These are phyloP conservation scores for Russula abietina DNA, from an alignment of 768 basidiomycete species.

Conservation along the genomic window DNA sequence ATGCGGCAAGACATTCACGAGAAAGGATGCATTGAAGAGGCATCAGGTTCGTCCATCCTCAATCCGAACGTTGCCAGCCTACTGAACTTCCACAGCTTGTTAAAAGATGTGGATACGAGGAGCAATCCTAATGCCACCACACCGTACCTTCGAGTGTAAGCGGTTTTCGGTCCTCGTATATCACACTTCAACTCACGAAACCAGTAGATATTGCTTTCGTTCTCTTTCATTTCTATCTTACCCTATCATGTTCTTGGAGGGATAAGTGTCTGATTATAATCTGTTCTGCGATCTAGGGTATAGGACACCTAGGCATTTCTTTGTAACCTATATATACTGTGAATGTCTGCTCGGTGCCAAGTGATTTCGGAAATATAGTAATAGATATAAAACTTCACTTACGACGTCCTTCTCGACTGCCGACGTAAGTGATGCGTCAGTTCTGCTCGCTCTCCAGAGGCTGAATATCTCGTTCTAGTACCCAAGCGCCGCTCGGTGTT, in stretches of 20 bases:
- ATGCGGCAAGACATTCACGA: slow-evolving; percentile 82
- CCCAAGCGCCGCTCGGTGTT: slow-evolving; percentile 77
- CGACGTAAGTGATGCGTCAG: not conserved
- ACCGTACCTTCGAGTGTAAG: slow-evolving; percentile 12
- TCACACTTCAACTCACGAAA: slow-evolving; percentile 9
- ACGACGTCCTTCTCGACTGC: not conserved
- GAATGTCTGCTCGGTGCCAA: slow-evolving; percentile 5
- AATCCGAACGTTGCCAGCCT: not conserved
- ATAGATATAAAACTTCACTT: slow-evolving; percentile 11
- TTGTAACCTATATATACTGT: slow-evolving; percentile 24
- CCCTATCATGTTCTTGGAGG: not conserved
- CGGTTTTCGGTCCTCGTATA: not conserved
- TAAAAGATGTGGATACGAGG: slow-evolving; percentile 70
- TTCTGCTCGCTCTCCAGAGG: not conserved
- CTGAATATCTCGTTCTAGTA: slow-evolving; percentile 58
- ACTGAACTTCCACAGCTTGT: slow-evolving; percentile 46
- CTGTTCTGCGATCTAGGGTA: slow-evolving; percentile 9
- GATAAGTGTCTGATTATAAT: slow-evolving; percentile 22
- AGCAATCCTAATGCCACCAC: slow-evolving; percentile 34
- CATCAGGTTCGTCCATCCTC: slow-evolving; percentile 54
- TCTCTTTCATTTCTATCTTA: slow-evolving; percentile 3
- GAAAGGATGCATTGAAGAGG: slow-evolving; percentile 80
- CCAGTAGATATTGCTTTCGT: not conserved
- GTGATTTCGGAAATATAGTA: slow-evolving; percentile 13
- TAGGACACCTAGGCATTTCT: slow-evolving; percentile 16